Evolutionary conservation across 2,329 filamentous ascomycete species (phyloP).

Genomic region (Didymosphaeria variabile): DNA sequence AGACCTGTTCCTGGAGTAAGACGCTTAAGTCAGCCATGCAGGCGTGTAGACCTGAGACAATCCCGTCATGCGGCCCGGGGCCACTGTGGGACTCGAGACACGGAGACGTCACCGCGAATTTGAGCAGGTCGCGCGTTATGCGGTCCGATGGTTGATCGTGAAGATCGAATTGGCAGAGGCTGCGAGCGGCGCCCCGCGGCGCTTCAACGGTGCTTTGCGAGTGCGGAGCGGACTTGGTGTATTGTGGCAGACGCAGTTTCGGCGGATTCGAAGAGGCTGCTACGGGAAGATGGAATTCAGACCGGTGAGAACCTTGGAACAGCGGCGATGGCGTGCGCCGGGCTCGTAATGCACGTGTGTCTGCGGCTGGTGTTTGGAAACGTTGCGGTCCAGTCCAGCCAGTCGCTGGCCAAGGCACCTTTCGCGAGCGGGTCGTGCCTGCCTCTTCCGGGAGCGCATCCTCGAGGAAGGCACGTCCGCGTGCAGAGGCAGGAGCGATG

Average conservation of each 20-base stretch:
- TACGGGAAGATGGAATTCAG: neutral
- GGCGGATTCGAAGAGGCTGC: too few relatives aligned
- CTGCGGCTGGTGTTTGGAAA: slow-evolving; percentile 9
- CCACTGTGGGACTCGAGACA: slow-evolving; percentile 4
- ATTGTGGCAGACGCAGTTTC: neutral
- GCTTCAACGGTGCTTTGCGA: neutral
- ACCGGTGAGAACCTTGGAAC: neutral
- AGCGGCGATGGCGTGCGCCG: too few relatives aligned
- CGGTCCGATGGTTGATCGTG: neutral
- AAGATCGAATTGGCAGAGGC: neutral
- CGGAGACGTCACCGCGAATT: slow-evolving; percentile 2
- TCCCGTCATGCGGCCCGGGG: slow-evolving; percentile 5
- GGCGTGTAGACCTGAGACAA: slow-evolving; percentile 7
- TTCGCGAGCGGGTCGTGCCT: slow-evolving; percentile 2
- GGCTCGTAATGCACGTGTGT: neutral
- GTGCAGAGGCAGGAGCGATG: slow-evolving; percentile 5
- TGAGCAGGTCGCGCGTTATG: neutral
- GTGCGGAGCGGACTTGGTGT: neutral
- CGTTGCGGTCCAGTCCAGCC: neutral
- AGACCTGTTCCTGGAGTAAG: slow-evolving; percentile 13
- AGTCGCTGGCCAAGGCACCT: neutral
- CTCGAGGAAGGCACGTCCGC: slow-evolving; percentile 6
- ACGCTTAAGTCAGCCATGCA: slow-evolving; percentile 16
- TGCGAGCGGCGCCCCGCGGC: neutral
- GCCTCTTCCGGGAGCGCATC: slow-evolving; percentile 7